phyloP scores from a whole-genome alignment of 768 basidiomycete species.

The Neoboletus brunneissimus region DNA sequence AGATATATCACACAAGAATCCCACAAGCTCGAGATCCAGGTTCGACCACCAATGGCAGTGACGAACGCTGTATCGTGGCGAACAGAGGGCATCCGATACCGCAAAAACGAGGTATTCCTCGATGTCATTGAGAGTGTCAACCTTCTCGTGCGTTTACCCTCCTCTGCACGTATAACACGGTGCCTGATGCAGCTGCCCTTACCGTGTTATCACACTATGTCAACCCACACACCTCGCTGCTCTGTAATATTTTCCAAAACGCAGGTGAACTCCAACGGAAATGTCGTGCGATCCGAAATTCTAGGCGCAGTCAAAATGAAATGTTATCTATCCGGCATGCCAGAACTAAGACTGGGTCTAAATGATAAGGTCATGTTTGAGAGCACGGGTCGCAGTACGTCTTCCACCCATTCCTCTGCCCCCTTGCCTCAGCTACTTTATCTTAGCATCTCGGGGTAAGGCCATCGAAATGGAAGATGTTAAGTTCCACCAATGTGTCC shows the following conservation, averaged over 20 bases:
- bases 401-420: not conserved
- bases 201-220: not conserved
- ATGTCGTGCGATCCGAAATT: slow-evolving; percentile 96
- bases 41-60: slow-evolving; percentile 91
- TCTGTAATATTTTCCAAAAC: not conserved
- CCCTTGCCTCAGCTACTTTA: not conserved
- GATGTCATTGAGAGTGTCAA: slow-evolving; percentile 99
- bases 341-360: slow-evolving; percentile 88
- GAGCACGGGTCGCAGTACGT: slow-evolving; percentile 88
- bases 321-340: slow-evolving; percentile 99
- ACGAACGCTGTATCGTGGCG: slow-evolving; percentile 99
- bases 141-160: slow-evolving; percentile 63
- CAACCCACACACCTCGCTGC: not conserved
- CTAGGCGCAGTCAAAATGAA: slow-evolving; percentile 99
- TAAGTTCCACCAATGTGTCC: slow-evolving; percentile 99
- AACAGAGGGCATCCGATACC: slow-evolving; percentile 93
- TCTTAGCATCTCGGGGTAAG: slow-evolving; percentile 67
- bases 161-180: not conserved
- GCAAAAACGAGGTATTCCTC: slow-evolving; percentile 99
- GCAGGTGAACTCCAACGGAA: slow-evolving; percentile 94
- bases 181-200: not conserved
- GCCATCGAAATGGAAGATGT: slow-evolving; percentile 99
- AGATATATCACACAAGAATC: slow-evolving; percentile 99
- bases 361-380: slow-evolving; percentile 99
- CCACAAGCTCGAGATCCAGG: slow-evolving; percentile 93